Base-by-base conservation (phyloP, 2,329 filamentous ascomycete genomes). In the Aspergillus sp. region DNA sequence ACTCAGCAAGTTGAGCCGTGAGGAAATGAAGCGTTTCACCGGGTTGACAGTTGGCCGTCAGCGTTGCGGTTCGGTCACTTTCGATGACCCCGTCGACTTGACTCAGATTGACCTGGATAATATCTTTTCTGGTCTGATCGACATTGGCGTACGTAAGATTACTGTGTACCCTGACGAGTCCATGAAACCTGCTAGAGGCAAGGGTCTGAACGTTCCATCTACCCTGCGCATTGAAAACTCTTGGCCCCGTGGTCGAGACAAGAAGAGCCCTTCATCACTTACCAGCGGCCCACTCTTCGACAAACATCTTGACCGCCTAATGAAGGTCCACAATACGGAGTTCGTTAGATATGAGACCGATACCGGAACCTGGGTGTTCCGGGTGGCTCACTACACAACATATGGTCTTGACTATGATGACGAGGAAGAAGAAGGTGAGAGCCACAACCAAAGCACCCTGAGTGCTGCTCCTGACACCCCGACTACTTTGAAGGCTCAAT, bases 381-480 rank as follows among this genome's bases (percentile, higher is more conserved):
- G 82, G 9, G 95, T 99, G n/a, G 87, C 93, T 68, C 95, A 99
- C 74, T 99, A 96, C 74, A 98, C 93, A 1, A 96, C 92, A 1
- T 99, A 99, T 70, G 93, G 90, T 41, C 82, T 98, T 54, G 89
- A 93, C 62, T 91, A 90, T 52, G 90, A 92, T 45, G 88, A 91
- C 27, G 88, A 90, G 51, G 86, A 85, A 7, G 82, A 88, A 47
- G 85, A 85, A 66, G 80, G 81, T 60, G 76, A 79, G 76, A 70
- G 73, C 78, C 68, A 78, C 78, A 76, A 76, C 57, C 77, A 80
- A 68, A 83, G 80, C 74, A 78, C 77, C 61, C 71, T 82, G 55
- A 81, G 77, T 74, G 77, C 74, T 65, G 78, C 74, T 64, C 81
- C 79, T 69, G 80, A 83, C 66, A 84, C 73, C 58, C 74, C 64